A percentile compares a stretch with the other conserved stretches of the same genome.
These are phyloP conservation scores for Nemania sp. DNA, from an alignment of 2,329 filamentous ascomycete species.

Conservation along the genomic window DNA sequence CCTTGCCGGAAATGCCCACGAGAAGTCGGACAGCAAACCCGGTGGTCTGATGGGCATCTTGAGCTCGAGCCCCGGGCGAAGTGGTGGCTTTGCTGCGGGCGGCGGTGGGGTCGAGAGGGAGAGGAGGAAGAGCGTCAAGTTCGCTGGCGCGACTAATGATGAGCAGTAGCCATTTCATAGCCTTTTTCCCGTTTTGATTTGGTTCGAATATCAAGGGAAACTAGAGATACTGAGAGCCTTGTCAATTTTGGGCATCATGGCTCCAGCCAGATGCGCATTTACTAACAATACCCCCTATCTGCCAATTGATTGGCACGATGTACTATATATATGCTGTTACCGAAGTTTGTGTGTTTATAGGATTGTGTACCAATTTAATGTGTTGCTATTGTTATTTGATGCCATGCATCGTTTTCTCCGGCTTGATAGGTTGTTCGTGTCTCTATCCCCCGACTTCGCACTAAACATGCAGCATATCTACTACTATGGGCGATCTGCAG, in stretches of 20 bases:
- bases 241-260: neutral
- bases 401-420: too few species aligned
- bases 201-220: neutral
- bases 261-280: neutral
- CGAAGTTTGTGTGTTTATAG: too few species aligned
- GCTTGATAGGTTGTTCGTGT: too few species aligned
- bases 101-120: constrained; percentile 50
- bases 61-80: constrained; percentile 54
- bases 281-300: neutral
- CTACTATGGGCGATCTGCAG: too few species aligned
- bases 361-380: constrained; percentile 9
- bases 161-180: constrained; percentile 31
- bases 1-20: constrained; percentile 35
- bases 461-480: too few species aligned
- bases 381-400: too few species aligned
- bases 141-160: constrained; percentile 50
- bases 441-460: too few species aligned
- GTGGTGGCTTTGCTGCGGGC: constrained; percentile 19
- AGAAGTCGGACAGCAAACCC: constrained; percentile 18
- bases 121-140: constrained; percentile 67
- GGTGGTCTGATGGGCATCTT: constrained; percentile 52
- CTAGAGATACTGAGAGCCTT: neutral
- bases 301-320: neutral
- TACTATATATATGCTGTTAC: too few species aligned
- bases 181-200: too few species aligned